Conservation (phyloP, 2,329 filamentous ascomycete genomes). For the Colletotrichum camelliae region DNA sequence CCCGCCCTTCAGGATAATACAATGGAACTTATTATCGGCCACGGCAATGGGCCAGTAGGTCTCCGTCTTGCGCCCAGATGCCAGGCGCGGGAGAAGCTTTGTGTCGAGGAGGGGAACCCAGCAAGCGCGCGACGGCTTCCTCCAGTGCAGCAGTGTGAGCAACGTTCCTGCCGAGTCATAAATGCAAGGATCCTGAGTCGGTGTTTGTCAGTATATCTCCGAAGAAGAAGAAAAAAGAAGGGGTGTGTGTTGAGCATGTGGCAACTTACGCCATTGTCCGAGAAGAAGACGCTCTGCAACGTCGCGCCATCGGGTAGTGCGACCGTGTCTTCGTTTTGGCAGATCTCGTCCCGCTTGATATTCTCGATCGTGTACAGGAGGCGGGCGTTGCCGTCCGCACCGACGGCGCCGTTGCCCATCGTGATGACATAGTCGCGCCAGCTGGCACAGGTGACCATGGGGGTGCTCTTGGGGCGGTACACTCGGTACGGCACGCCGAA, state of each 20-base stretch:
- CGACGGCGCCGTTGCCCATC: constrained; percentile 88
- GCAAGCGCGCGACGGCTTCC: constrained; percentile 79
- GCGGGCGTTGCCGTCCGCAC: constrained; percentile 76
- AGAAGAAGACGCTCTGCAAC: constrained; percentile 88
- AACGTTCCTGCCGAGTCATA: constrained; percentile 93
- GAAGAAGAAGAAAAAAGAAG: not conserved
- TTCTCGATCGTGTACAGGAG: constrained; percentile 94
- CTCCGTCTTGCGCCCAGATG: constrained; percentile 85
- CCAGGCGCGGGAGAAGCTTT: constrained; percentile 78
- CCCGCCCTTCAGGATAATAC: constrained; percentile 96
- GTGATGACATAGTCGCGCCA: constrained; percentile 98
- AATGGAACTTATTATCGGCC: constrained; percentile 91
- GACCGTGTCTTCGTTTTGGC: constrained; percentile 91
- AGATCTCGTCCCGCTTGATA: constrained; percentile 90
- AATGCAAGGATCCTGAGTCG: constrained; percentile 82
- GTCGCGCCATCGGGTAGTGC: constrained; percentile 78
- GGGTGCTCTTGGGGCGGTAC: constrained; percentile 88
- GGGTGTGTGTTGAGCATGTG: not conserved
- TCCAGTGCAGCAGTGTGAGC: constrained; percentile 89
- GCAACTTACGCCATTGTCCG: constrained; percentile 78
- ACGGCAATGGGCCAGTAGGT: constrained; percentile 96
- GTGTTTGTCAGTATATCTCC: constrained; percentile 2
- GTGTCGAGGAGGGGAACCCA: constrained; percentile 97
- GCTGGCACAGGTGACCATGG: constrained; percentile 90
- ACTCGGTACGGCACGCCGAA: constrained; percentile 90